Conservation (phyloP, 78 protist species). For the Dictyostelium brefeldianum region DNA sequence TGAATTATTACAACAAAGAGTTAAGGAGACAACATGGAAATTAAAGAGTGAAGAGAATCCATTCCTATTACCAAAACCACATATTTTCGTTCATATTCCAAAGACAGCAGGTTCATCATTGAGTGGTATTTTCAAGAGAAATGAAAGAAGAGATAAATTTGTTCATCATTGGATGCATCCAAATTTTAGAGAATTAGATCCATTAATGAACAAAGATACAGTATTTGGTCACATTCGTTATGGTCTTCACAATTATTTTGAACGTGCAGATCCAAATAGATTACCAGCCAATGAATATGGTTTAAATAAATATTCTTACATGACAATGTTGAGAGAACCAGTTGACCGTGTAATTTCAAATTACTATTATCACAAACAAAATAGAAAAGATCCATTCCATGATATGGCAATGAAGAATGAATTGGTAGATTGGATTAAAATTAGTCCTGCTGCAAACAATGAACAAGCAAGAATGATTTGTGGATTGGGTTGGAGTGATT, state of each 20-base stretch:
- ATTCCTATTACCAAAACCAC: constrained; percentile 54
- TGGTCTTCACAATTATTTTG: constrained; percentile 55
- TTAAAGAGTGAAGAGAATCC: not conserved
- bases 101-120: constrained; percentile 61
- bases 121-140: constrained; percentile 44
- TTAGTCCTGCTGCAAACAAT: constrained; percentile 38
- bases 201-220: not conserved
- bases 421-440: constrained; percentile 40
- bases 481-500: constrained; percentile 27
- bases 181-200: not conserved
- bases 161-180: constrained; percentile 65
- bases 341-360: constrained; percentile 72
- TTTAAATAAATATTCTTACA: constrained; percentile 36
- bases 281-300: constrained; percentile 4
- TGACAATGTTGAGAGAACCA: constrained; percentile 80
- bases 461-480: constrained; percentile 80
- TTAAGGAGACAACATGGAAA: constrained; percentile 33
- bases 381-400: constrained; percentile 69
- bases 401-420: constrained; percentile 21
- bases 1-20: not conserved
- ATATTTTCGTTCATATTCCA: constrained; percentile 64
- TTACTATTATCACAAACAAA: constrained; percentile 75
- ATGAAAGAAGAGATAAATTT: constrained; percentile 31
- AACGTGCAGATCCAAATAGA: not conserved
- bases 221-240: constrained; percentile 61